phyloP scores from a whole-genome alignment of 345 rosid genomes.

The Limnanthes douglasii region DNA sequence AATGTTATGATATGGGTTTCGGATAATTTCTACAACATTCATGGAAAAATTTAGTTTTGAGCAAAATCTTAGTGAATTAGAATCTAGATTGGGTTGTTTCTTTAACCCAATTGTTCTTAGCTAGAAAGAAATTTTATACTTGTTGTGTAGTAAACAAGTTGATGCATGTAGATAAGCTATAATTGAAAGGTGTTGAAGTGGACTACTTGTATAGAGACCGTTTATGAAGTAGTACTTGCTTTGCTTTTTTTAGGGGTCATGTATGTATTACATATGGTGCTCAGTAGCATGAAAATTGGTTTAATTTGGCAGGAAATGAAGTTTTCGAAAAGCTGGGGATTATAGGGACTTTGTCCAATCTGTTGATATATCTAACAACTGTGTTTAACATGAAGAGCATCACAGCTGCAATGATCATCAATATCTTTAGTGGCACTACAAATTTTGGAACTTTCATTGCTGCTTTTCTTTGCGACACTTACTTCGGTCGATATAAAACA shows the following conservation, averaged over 20 bases:
- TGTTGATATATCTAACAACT: conserved; percentile 39
- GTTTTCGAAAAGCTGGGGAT: conserved; percentile 60
- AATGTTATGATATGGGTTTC: too few species aligned
- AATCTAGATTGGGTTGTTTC: too few species aligned
- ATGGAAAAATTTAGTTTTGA: too few species aligned
- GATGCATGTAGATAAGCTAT: too few species aligned
- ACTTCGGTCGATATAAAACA: conserved; percentile 42
- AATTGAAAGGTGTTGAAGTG: too few species aligned
- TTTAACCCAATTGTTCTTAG: too few species aligned
- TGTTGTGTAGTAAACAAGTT: too few species aligned
- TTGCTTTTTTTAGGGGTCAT: background rate
- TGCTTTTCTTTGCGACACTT: conserved; percentile 41
- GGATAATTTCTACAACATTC: too few species aligned
- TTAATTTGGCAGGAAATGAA: conserved; percentile 18
- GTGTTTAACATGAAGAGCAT: conserved; percentile 41
- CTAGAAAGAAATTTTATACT: too few species aligned
- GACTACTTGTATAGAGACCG: too few species aligned
- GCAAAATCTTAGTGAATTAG: too few species aligned
- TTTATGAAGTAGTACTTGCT: too few species aligned
- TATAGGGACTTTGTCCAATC: conserved; percentile 33
- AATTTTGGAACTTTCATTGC: conserved; percentile 40
- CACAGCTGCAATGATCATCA: conserved; percentile 33
- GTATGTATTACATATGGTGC: background rate
- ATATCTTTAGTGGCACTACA: conserved; percentile 34
- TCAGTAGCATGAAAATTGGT: background rate